Percentiles rank a stretch among this genome's conserved stretches.
These are phyloP conservation scores for Eimeria sp. DNA, from an alignment of 169 alveolate genomes.

Conservation along the genomic window DNA sequence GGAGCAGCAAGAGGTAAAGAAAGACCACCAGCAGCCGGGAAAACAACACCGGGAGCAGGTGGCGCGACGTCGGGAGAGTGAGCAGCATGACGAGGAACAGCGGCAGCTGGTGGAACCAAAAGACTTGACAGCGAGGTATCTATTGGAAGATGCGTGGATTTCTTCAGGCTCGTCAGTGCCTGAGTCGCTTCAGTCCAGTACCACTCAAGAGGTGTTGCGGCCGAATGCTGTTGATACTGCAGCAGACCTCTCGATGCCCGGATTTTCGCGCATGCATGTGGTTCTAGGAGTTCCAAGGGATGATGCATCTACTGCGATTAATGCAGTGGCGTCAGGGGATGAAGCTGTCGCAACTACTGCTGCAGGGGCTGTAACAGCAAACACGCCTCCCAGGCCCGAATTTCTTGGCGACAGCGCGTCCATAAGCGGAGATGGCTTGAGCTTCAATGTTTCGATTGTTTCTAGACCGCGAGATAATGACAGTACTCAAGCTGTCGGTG, in stretches of 20 bases:
- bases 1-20: too few species aligned
- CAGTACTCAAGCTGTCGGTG: not conserved
- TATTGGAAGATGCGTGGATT: constrained; percentile 64
- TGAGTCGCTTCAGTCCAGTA: not conserved
- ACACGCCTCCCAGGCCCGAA: not conserved
- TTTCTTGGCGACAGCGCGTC: not conserved
- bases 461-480: not conserved
- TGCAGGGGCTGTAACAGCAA: not conserved
- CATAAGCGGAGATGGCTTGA: not conserved
- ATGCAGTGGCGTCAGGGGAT: not conserved
- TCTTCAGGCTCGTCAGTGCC: not conserved
- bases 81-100: not conserved
- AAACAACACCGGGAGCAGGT: not conserved
- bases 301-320: not conserved
- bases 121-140: not conserved
- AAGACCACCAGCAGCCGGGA: not conserved
- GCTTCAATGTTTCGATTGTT: not conserved
- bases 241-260: not conserved
- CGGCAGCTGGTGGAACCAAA: not conserved
- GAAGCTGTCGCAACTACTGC: not conserved
- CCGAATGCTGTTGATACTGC: too few species aligned
- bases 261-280: not conserved
- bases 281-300: not conserved
- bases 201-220: not conserved
- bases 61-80: not conserved